Percentiles rank a stretch among this genome's conserved stretches.
These are phyloP conservation scores for Boletus rubroflammeus DNA, from an alignment of 768 basidiomycete genomes.

Conservation along the genomic window DNA sequence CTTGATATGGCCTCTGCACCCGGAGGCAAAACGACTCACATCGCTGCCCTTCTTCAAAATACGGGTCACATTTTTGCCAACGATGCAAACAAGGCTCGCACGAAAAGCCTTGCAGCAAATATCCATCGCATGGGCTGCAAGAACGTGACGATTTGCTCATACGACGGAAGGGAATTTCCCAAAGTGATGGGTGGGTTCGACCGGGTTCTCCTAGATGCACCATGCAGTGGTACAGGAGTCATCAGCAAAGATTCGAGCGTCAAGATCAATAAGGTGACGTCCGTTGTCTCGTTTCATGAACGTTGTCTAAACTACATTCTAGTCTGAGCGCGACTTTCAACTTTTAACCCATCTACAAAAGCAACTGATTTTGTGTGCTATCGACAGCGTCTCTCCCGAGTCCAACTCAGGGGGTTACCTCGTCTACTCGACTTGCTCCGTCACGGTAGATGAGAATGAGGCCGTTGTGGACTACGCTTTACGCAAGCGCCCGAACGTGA, in stretches of 20 bases:
- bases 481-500: slow-evolving; percentile 88
- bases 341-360: slow-evolving; percentile 97
- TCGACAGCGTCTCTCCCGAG: slow-evolving; percentile 88
- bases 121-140: slow-evolving; percentile 96
- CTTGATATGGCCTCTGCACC: slow-evolving; percentile 99
- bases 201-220: slow-evolving; percentile 93
- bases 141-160: slow-evolving; percentile 95
- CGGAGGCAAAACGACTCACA: slow-evolving; percentile 97
- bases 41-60: slow-evolving; percentile 94
- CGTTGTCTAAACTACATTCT: slow-evolving; percentile 4
- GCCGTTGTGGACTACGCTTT: slow-evolving; percentile 97
- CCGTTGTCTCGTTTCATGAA: neutral
- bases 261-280: slow-evolving; percentile 90
- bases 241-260: slow-evolving; percentile 98
- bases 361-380: slow-evolving; percentile 95
- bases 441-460: slow-evolving; percentile 98
- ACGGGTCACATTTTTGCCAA: slow-evolving; percentile 98
- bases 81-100: slow-evolving; percentile 90
- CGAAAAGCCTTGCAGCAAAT: slow-evolving; percentile 95
- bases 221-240: slow-evolving; percentile 97
- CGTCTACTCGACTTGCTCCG: slow-evolving; percentile 98
- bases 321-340: slow-evolving; percentile 95
- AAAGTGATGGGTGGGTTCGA: slow-evolving; percentile 99
- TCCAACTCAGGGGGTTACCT: slow-evolving; percentile 91
- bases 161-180: slow-evolving; percentile 96